Percentiles rank a stretch among this genome's conserved stretches.
phyloP scores from a whole-genome alignment of 306 rosid genomes.

The Fragaria vesca region DNA sequence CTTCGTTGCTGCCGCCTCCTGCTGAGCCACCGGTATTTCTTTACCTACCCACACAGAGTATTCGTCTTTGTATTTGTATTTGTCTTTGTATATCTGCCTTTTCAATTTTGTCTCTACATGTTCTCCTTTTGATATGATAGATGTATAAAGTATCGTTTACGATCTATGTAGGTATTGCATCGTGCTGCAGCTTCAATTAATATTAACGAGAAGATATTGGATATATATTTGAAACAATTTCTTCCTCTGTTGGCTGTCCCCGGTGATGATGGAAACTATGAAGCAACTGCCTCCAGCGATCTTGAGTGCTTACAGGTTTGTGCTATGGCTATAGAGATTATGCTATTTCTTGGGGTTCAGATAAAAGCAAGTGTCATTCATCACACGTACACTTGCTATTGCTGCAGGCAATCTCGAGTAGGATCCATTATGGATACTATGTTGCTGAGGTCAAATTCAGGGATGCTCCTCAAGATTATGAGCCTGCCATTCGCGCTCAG shows the following conservation, averaged over 20 bases:
- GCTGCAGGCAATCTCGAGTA: conserved; percentile 79
- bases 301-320: conserved; percentile 77
- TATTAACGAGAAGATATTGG: conserved; percentile 70
- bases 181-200: conserved; percentile 63
- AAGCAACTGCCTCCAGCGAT: conserved; percentile 80
- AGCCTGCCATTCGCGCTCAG: conserved; percentile 73
- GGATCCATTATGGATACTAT: conserved; percentile 86
- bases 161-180: conserved; percentile 52
- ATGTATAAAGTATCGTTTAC: not conserved
- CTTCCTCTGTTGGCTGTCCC: conserved; percentile 59
- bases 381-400: not conserved
- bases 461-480: conserved; percentile 70
- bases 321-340: not conserved
- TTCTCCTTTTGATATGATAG: not conserved
- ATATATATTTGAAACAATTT: conserved; percentile 53
- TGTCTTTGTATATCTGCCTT: not conserved
- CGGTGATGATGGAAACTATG: conserved; percentile 88
- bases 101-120: not conserved
- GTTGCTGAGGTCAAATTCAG: conserved; percentile 94
- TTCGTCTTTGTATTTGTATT: not conserved
- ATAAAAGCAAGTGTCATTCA: not conserved
- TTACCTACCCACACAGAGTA: not conserved
- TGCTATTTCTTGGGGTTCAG: not conserved
- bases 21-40: conserved; percentile 49
- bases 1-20: conserved; percentile 53